Evolutionary conservation across 2,329 filamentous ascomycete genomes (phyloP), one percentile per base, ranked within the genome.

Genomic region (Mollisiaceae sp.): DNA sequence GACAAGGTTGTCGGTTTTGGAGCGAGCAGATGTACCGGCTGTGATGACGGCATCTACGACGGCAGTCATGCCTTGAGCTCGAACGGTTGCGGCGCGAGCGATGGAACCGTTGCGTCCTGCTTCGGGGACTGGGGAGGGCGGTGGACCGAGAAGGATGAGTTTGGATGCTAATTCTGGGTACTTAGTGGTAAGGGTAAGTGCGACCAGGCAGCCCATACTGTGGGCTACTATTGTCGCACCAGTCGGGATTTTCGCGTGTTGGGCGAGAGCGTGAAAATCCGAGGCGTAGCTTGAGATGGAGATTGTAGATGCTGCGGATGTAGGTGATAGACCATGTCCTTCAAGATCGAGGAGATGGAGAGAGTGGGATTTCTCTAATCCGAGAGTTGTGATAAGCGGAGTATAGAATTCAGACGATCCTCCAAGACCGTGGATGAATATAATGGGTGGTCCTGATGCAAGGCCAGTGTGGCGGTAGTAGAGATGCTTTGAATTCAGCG

Each of bases 401-500:
- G 72, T 74, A 72, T 78, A 86, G 69, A 76, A 82, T 4, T 80
- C 77, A 3, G 76, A 76, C 0, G 78, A 82, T 1, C 80, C 82
- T 2, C 84, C 84, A 0, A 87, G 77, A 6, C 85, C 85, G 66
- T 87, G 85, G 20, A 87, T 74, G 68, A 86, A 86, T 32, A 86
- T 74, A 6, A 84, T 73, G 0, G 78, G 71, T 1, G 73, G 60
- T 1, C 18, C 68, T 73, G 18, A 67, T 73, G 24, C 66, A 78
- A 38, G 72, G 39, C 36, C 66, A 70, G 60, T 9, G 3, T 69
- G 60, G 8, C 77, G 76, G 69, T 81, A 79, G 68, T 79, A 76
- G 0, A 83, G 70, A 0, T 71, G 69, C 68, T 83, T 85, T 38
- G 74, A 73, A 65, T 78, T 79, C 63, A 83, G 72, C 0, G 68